Evolutionary conservation across 1,284 basidiomycete genomes (phyloP), one percentile per base, ranked within the genome.

Genomic region (Boletus sp.): DNA sequence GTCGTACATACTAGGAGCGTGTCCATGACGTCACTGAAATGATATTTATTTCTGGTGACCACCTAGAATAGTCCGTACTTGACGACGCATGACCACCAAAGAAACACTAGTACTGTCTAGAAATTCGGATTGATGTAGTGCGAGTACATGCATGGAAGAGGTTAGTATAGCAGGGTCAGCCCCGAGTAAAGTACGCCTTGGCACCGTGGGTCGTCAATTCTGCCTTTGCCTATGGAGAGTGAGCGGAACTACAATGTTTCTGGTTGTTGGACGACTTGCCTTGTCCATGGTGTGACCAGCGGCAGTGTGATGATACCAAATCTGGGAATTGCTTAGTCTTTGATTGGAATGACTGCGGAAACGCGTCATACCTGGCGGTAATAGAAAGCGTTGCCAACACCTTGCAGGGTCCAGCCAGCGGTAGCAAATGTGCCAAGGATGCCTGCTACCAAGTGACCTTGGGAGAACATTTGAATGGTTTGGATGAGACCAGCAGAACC

Each of bases 401-500:
- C 88, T 68, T 99, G 93, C 27, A 95, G 50, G 4, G 78, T 75
- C 92, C 96, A 99, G 25, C 92, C 93, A 26, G 85, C 75, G 8
- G 88, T 92, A 3, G 93, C 79, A 40, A 99, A 68, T 12, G 82
- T 73, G 38, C 89, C 84, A 44, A 97, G 75, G 42, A 94, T 75
- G 42, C 81, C 92, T 16, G 91, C 85, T 19, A 82, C 80, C 68
- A 89, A 74, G 30, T 75, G 72, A 40, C 77, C 73, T 37, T 69
- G 63, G n/a, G 76, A 73, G 64, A 82, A 91, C 73, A 84, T 82
- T 53, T 82, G 74, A 57, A 96, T 90, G 27, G 87, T 95, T 68
- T 93, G 91, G 63, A 98, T 91, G 39, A 99, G 75, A n/a, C 96
- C 95, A 10, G 91, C 93, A 33, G 91, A 91, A 22, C 95, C 95